A percentile compares a stretch with the other conserved stretches of the same genome.
These are phyloP conservation scores for Fraxinus greggii DNA, from an alignment of 305 asterid species.

Conservation along the genomic window DNA sequence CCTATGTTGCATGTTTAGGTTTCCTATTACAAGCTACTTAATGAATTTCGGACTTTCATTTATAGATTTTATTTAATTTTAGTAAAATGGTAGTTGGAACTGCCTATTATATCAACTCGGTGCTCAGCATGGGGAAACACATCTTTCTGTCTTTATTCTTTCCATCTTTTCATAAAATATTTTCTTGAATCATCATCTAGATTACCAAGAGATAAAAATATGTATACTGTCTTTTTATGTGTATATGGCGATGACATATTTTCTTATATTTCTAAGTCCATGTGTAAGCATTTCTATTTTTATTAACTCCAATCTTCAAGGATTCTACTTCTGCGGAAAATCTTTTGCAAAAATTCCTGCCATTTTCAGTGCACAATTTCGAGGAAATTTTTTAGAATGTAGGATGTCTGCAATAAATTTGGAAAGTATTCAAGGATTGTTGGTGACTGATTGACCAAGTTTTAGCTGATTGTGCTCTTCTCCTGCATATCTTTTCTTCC, in stretches of 20 bases:
- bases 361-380: not conserved
- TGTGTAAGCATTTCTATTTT: not conserved
- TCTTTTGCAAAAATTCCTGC: not conserved
- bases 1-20: not conserved
- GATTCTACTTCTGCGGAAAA: not conserved
- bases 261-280: not conserved
- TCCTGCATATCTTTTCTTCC: not conserved
- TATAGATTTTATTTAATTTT: not conserved
- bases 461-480: not conserved
- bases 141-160: not conserved
- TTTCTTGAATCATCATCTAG: not conserved
- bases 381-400: not conserved
- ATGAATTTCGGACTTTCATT: not conserved
- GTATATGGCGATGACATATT: not conserved
- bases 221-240: not conserved
- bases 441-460: not conserved
- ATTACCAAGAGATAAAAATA: not conserved
- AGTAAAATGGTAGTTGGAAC: not conserved
- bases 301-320: not conserved
- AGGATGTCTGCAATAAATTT: not conserved
- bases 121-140: not conserved
- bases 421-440: not conserved
- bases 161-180: not conserved
- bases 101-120: not conserved
- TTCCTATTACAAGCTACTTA: not conserved